Conservation (phyloP, 345 rosid species). For the Murraya paniculata region DNA sequence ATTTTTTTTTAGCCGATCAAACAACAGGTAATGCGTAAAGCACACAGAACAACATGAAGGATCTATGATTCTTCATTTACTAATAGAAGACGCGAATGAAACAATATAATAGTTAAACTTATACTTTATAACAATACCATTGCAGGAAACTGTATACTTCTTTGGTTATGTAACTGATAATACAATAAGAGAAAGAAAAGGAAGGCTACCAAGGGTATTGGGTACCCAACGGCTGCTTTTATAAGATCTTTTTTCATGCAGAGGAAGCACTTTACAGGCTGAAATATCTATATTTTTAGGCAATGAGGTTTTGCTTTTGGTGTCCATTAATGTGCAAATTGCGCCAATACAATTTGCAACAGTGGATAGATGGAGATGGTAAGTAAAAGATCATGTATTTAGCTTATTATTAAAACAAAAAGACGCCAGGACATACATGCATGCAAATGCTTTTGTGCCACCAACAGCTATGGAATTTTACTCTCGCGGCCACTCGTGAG, state of each 20-base stretch:
- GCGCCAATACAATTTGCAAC: constrained; percentile 10
- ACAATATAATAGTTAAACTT: background rate
- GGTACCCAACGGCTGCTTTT: background rate
- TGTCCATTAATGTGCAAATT: constrained; percentile 20
- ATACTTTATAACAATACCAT: constrained; percentile 1
- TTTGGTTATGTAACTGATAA: background rate
- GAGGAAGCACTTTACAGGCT: constrained; percentile 21
- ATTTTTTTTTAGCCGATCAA: no score
- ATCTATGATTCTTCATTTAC: no score
- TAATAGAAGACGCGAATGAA: background rate
- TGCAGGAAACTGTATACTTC: background rate
- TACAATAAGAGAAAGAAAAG: background rate
- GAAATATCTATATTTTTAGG: background rate
- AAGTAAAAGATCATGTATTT: background rate
- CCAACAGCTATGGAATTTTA: constrained; percentile 12
- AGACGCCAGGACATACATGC: background rate
- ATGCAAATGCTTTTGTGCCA: background rate
- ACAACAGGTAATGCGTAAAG: no score
- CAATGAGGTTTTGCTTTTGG: background rate
- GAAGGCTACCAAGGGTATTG: background rate
- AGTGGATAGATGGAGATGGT: constrained; percentile 3
- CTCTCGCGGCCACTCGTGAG: constrained; percentile 20
- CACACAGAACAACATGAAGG: no score
- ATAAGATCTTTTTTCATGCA: background rate
- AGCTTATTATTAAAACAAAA: constrained; percentile 6